phyloP scores from a whole-genome alignment of 2,329 filamentous ascomycete species.

The Ascosphaera aggregata region DNA sequence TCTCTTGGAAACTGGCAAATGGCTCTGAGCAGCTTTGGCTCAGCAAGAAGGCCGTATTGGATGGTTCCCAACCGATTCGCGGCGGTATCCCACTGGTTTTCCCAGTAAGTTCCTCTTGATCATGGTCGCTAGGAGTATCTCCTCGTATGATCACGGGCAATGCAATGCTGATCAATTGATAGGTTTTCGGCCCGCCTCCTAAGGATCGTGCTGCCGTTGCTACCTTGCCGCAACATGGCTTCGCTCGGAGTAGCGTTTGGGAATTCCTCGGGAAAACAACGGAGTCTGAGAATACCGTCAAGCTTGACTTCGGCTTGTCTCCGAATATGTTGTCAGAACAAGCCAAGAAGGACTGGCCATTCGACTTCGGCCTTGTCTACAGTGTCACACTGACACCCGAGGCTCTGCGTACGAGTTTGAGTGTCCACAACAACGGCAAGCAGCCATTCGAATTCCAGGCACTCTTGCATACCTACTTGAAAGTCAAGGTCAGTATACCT shows the following conservation, averaged over 20 bases:
- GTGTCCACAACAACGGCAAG: slow-evolving; percentile 70
- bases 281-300: slow-evolving; percentile 46
- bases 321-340: slow-evolving; percentile 45
- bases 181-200: slow-evolving; percentile 67
- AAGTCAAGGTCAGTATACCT: slow-evolving; percentile 39
- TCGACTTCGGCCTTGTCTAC: slow-evolving; percentile 77
- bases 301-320: slow-evolving; percentile 87
- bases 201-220: slow-evolving; percentile 48
- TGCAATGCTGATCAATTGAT: slow-evolving; percentile 5
- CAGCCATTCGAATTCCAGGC: slow-evolving; percentile 77
- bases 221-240: slow-evolving; percentile 74
- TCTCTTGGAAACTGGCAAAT: slow-evolving; percentile 69
- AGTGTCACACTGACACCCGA: slow-evolving; percentile 63
- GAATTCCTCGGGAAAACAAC: slow-evolving; percentile 80
- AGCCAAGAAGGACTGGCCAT: slow-evolving; percentile 53
- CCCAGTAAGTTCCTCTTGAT: slow-evolving; percentile 38
- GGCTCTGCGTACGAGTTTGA: slow-evolving; percentile 55
- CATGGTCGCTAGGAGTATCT: not conserved
- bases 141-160: slow-evolving; percentile 4
- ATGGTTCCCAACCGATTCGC: slow-evolving; percentile 72
- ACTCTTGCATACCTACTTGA: slow-evolving; percentile 77
- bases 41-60: slow-evolving; percentile 54
- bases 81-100: slow-evolving; percentile 88
- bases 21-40: slow-evolving; percentile 71
- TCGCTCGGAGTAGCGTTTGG: slow-evolving; percentile 76